Percentiles rank a stretch among this genome's conserved stretches.
These are phyloP conservation scores for Fusarium phyllophilum DNA, from an alignment of 2,329 filamentous ascomycete genomes.

Conservation along the genomic window DNA sequence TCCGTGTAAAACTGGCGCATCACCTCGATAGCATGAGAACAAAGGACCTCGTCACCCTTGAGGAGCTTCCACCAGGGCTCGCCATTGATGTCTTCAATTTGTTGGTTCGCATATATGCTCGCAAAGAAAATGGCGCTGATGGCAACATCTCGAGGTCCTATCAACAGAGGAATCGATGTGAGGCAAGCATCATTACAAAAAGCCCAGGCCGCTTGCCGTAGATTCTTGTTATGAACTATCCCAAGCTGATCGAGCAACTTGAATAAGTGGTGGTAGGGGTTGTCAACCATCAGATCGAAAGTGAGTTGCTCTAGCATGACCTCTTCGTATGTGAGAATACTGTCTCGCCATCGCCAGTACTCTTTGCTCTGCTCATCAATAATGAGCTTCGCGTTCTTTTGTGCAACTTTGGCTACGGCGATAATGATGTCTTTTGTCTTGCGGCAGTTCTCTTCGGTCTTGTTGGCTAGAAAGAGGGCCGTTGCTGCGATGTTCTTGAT, in stretches of 20 bases:
- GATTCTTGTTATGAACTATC: conserved; percentile 79
- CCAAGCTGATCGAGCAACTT: conserved; percentile 79
- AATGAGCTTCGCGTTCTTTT: conserved; percentile 89
- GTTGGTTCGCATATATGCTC: conserved; percentile 76
- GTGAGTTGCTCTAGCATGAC: conserved; percentile 90
- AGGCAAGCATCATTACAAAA: conserved; percentile 92
- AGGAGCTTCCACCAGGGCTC: conserved; percentile 89
- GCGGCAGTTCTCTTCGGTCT: conserved; percentile 95
- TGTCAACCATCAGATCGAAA: conserved; percentile 91
- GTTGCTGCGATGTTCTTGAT: conserved; percentile 84
- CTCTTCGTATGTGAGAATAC: conserved; percentile 91
- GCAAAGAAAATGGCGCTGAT: conserved; percentile 89
- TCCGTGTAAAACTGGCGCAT: conserved; percentile 76
- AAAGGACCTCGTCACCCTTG: conserved; percentile 75
- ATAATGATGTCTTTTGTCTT: conserved; percentile 96
- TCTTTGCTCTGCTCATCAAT: conserved; percentile 98
- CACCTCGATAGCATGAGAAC: conserved; percentile 77
- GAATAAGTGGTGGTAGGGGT: conserved; percentile 86
- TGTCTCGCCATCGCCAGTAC: conserved; percentile 98
- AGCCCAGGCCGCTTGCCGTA: conserved; percentile 90
- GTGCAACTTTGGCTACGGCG: conserved; percentile 90
- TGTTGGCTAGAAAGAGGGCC: conserved; percentile 91
- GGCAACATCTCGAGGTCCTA: conserved; percentile 82
- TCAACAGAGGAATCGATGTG: conserved; percentile 84
- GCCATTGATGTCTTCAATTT: conserved; percentile 80